A percentile compares a stretch with the other conserved stretches of the same genome.
Conservation (phyloP, 2,329 filamentous ascomycete species). For the Fragosphaeria purpurea region DNA sequence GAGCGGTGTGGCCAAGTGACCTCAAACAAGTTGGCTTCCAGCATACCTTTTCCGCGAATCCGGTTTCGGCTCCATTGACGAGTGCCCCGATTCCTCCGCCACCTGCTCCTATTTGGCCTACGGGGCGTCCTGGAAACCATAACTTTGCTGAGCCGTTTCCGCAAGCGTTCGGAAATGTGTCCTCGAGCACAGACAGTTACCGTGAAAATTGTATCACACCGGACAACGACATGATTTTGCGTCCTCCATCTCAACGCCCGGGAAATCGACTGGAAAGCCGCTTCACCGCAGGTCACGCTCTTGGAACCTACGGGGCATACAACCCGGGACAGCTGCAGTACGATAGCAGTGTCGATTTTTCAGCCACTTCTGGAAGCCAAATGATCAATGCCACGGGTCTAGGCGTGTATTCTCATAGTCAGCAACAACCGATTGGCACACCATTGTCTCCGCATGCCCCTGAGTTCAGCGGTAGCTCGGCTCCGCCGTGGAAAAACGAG, state of each 20-base stretch:
- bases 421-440: constrained; percentile 50
- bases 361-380: constrained; percentile 15
- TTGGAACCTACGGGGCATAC: constrained; percentile 24
- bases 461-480: constrained; percentile 54
- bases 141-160: constrained; percentile 28
- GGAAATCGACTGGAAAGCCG: constrained; percentile 36
- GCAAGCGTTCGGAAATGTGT: constrained; percentile 22
- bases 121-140: constrained; percentile 28
- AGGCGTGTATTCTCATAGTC: constrained; percentile 38
- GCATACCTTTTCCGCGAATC: constrained; percentile 14
- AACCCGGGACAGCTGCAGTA: constrained; percentile 17
- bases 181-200: constrained; percentile 1
- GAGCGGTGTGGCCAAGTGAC: constrained; percentile 17
- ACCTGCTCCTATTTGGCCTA: constrained; percentile 37
- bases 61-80: constrained; percentile 19
- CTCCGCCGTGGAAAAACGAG: constrained; percentile 45
- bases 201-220: constrained; percentile 14
- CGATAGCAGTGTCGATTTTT: constrained; percentile 18
- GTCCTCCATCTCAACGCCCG: constrained; percentile 33
- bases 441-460: constrained; percentile 63
- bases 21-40: constrained; percentile 30
- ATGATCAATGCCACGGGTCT: constrained; percentile 30
- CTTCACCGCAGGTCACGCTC: constrained; percentile 18
- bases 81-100: constrained; percentile 22
- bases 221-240: constrained; percentile 38